phyloP scores from a whole-genome alignment of 306 rosid species.

The Parietaria judaica region DNA sequence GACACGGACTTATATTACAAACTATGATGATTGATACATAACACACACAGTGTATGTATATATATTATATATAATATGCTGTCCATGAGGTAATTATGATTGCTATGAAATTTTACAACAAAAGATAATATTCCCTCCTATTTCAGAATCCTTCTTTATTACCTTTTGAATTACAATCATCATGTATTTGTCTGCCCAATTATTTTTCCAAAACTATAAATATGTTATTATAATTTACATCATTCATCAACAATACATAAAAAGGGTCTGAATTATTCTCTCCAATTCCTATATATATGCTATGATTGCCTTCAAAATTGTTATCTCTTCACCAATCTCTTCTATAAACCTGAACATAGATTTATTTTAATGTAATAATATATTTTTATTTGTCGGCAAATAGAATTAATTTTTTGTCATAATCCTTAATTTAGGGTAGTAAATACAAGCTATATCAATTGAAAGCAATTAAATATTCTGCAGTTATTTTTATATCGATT shows the following conservation, averaged over 20 bases:
- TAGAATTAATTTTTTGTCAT: neutral
- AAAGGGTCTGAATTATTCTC: neutral
- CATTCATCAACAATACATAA: neutral
- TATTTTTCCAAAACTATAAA: neutral
- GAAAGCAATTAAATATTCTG: neutral
- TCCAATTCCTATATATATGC: no score
- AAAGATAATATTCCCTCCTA: conserved; percentile 1
- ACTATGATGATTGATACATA: conserved; percentile 9
- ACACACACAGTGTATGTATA: neutral
- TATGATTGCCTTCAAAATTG: neutral
- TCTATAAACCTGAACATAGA: no score
- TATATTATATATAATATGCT: neutral
- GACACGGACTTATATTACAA: conserved; percentile 15
- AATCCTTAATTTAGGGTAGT: neutral
- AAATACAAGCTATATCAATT: neutral
- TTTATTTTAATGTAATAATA: neutral
- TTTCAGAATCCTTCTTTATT: conserved; percentile 1
- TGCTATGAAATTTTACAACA: conserved; percentile 11
- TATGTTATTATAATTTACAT: neutral
- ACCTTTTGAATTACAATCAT: conserved; percentile 5
- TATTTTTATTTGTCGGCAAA: neutral
- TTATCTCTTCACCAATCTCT: no score
- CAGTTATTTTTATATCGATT: neutral
- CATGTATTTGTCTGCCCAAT: conserved; percentile 2
- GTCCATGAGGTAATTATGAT: conserved; percentile 6